phyloP scores from a whole-genome alignment of 2,329 filamentous ascomycete species.

The Fusarium sp. region DNA sequence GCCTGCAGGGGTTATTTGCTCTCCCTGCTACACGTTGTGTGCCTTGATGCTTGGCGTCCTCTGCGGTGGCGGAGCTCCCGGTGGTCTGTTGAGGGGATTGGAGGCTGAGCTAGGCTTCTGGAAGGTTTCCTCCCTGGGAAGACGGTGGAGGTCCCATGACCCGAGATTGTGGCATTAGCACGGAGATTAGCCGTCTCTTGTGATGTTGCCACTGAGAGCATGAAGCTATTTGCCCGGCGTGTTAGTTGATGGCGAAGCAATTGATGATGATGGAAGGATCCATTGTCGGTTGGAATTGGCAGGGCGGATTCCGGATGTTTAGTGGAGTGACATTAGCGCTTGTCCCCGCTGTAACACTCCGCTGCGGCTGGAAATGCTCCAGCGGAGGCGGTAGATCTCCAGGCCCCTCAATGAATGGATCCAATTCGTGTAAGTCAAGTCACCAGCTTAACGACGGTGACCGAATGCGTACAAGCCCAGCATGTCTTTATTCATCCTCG shows the following conservation, averaged over 20 bases:
- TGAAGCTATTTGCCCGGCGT: background rate
- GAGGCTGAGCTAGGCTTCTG: constrained; percentile 9
- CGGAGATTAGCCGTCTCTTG: background rate
- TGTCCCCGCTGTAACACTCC: background rate
- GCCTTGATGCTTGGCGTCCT: constrained; percentile 14
- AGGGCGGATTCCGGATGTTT: constrained; percentile 3
- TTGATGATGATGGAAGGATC: background rate
- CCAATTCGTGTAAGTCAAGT: background rate
- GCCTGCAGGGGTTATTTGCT: constrained; percentile 1
- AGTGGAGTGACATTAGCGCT: constrained; percentile 7
- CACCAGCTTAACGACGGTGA: background rate
- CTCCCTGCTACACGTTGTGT: constrained; percentile 1
- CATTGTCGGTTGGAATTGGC: background rate
- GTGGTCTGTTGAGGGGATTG: background rate
- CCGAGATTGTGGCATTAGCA: background rate
- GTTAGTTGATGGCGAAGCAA: background rate
- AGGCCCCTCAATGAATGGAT: background rate
- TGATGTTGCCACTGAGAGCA: constrained; percentile 2
- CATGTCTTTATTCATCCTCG: too few relatives aligned
- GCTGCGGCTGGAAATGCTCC: background rate
- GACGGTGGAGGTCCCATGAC: constrained; percentile 20
- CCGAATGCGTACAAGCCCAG: background rate
- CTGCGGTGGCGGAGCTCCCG: constrained; percentile 18
- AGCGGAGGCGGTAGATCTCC: background rate
- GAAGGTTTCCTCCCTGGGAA: constrained; percentile 20